Evolutionary conservation across 176 grass and related monocot genomes (phyloP).

Genomic region (Microstegium vimineum): DNA sequence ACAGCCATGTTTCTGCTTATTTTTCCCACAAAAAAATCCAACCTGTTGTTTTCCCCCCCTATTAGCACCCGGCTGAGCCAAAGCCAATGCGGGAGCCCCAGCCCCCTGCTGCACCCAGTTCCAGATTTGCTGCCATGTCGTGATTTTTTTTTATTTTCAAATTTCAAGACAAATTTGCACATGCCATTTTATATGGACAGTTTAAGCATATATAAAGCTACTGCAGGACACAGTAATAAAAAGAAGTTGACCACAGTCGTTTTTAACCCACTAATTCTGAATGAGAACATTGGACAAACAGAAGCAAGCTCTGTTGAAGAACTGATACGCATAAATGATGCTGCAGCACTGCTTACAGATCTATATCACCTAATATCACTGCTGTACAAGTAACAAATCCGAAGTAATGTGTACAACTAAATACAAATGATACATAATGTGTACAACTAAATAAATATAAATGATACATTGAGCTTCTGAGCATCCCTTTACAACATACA

Average conservation of each 20-base stretch:
- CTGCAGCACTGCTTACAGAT: not conserved
- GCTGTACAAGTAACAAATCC: not conserved
- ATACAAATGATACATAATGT: not conserved
- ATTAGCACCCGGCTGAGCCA: too few species aligned
- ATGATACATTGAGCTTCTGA: not conserved
- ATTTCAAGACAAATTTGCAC: not conserved
- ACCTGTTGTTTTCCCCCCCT: too few species aligned
- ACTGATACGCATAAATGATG: not conserved
- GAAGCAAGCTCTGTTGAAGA: not conserved
- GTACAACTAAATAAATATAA: not conserved
- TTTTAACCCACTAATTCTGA: not conserved
- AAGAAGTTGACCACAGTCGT: not conserved
- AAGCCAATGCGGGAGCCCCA: too few species aligned
- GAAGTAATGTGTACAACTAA: not conserved
- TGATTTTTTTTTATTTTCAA: not conserved
- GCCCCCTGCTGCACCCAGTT: too few species aligned
- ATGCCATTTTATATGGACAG: not conserved
- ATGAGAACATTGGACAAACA: not conserved
- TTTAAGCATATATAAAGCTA: not conserved
- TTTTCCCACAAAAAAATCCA: too few species aligned
- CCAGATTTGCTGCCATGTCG: not conserved
- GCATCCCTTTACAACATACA: constrained; percentile 3
- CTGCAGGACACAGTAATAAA: not conserved
- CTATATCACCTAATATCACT: not conserved
- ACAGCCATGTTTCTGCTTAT: constrained; percentile 7